Percentiles rank a stretch among this genome's conserved stretches.
Conservation (phyloP, 2,329 filamentous ascomycete genomes). For the Triangularia setosa region DNA sequence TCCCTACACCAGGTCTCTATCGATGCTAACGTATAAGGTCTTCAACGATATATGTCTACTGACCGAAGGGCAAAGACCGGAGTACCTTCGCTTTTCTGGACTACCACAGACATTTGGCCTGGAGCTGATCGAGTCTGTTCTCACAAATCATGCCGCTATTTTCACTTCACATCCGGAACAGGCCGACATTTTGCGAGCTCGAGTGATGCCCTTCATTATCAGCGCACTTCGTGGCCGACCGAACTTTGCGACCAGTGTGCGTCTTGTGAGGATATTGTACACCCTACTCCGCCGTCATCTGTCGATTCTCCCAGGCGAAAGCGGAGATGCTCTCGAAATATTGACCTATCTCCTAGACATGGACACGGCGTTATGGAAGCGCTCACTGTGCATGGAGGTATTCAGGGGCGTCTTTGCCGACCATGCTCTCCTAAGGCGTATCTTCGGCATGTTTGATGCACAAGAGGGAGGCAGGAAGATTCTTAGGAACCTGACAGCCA, state of each 20-base stretch:
- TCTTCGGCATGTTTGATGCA: constrained; percentile 77
- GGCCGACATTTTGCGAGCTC: constrained; percentile 68
- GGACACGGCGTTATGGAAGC: constrained; percentile 79
- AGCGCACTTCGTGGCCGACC: constrained; percentile 72
- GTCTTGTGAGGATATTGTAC: constrained; percentile 78
- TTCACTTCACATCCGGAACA: constrained; percentile 79
- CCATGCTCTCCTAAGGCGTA: constrained; percentile 69
- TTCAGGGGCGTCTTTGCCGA: constrained; percentile 84
- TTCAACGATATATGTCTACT: constrained; percentile 88
- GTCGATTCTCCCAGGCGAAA: constrained; percentile 69
- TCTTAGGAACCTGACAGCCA: constrained; percentile 75
- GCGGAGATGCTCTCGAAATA: constrained; percentile 75
- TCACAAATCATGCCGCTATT: constrained; percentile 78
- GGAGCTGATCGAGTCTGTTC: constrained; percentile 85
- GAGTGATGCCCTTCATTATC: constrained; percentile 80
- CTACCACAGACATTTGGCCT: constrained; percentile 80
- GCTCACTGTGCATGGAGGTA: constrained; percentile 85
- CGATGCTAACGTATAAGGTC: constrained; percentile 45
- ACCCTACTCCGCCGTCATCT: constrained; percentile 77
- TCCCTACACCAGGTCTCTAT: background rate
- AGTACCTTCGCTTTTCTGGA: constrained; percentile 74
- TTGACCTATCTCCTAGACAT: constrained; percentile 85
- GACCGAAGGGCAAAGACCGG: constrained; percentile 76
- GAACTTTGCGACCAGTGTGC: constrained; percentile 76
- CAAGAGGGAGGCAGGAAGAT: constrained; percentile 69